These are phyloP conservation scores for Sphagnum fallax DNA, from an alignment of 228 moss, liverwort and hornwort species.

Conservation along the genomic window DNA sequence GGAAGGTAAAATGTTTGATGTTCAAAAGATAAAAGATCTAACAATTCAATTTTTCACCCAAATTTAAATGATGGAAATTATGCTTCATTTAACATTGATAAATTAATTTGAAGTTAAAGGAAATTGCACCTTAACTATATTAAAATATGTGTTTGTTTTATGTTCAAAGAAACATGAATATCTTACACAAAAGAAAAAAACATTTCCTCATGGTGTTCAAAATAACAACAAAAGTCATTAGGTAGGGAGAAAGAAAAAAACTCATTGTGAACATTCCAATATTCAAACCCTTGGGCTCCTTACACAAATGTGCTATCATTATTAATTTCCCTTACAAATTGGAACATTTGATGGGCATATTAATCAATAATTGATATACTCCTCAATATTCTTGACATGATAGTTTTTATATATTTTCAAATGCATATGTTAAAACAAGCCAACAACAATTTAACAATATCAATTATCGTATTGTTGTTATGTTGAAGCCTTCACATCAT, in stretches of 20 bases:
- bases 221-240: neutral
- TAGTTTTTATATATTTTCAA: too few relatives aligned
- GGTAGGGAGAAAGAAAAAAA: neutral
- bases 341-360: too few relatives aligned
- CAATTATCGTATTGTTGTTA: neutral
- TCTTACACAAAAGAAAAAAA: neutral
- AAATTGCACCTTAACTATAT: too few relatives aligned
- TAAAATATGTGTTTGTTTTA: too few relatives aligned
- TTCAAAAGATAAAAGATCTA: slow-evolving; percentile 1
- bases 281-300: slow-evolving; percentile 90
- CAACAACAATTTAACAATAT: too few relatives aligned
- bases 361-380: neutral
- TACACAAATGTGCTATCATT: slow-evolving; percentile 86
- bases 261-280: slow-evolving; percentile 94
- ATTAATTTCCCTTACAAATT: slow-evolving; percentile 65
- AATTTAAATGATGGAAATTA: too few relatives aligned
- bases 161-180: neutral
- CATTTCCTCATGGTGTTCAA: neutral
- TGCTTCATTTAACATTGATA: too few relatives aligned
- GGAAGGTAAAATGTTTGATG: slow-evolving; percentile 70
- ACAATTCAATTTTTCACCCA: neutral
- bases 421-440: too few relatives aligned
- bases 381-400: too few relatives aligned
- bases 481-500: neutral
- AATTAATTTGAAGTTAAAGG: too few relatives aligned